phyloP scores from a whole-genome alignment of 768 basidiomycete species.

The Auricularia sp. region DNA sequence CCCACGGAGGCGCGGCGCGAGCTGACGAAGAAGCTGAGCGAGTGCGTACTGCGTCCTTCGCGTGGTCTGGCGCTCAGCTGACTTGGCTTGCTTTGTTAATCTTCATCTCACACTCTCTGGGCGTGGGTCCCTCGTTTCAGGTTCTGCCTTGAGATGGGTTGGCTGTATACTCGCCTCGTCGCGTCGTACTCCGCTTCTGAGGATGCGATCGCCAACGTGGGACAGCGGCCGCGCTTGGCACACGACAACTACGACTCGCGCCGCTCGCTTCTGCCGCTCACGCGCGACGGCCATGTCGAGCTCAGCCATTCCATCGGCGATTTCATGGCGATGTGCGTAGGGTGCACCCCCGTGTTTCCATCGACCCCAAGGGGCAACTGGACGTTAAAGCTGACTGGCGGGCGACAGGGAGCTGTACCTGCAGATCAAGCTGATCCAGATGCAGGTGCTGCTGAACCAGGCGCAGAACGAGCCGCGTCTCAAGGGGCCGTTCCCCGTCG shows the following conservation, averaged over 20 bases:
- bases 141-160: constrained; percentile 87
- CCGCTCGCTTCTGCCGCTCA: constrained; percentile 6
- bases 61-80: too few species aligned
- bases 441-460: constrained; percentile 78
- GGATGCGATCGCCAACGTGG: constrained; percentile 16
- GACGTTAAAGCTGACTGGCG: background rate
- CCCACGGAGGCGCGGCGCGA: constrained; percentile 89
- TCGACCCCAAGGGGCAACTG: background rate
- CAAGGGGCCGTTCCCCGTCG: constrained; percentile 89
- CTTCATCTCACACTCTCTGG: constrained; percentile 3
- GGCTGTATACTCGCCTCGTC: constrained; percentile 89
- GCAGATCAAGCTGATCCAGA: constrained; percentile 79
- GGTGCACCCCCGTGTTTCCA: background rate
- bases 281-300: constrained; percentile 8
- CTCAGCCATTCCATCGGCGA: constrained; percentile 62
- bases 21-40: constrained; percentile 73
- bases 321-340: constrained; percentile 83
- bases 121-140: constrained; percentile 28
- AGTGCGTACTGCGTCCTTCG: constrained; percentile 40
- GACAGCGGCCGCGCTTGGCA: constrained; percentile 12
- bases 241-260: constrained; percentile 5
- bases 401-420: constrained; percentile 80
- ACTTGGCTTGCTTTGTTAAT: constrained; percentile 3
- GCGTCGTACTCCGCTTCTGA: constrained; percentile 70
- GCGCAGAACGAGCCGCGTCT: constrained; percentile 88